Evolutionary conservation across 768 basidiomycete species (phyloP).

Genomic region (Phylloporus scabripes): DNA sequence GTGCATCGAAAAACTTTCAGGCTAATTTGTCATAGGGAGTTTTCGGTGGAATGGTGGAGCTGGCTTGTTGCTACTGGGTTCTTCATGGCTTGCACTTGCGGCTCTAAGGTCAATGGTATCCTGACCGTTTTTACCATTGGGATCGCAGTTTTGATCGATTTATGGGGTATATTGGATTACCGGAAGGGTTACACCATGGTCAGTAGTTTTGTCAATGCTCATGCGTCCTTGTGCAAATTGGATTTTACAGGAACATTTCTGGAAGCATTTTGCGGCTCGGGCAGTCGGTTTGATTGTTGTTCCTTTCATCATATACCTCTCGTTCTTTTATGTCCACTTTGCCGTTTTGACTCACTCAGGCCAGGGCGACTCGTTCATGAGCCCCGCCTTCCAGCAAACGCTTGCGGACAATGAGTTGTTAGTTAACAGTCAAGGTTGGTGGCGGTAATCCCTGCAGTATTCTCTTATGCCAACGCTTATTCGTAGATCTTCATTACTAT

Average conservation of each 20-base stretch:
- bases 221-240: not conserved
- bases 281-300: conserved; percentile 78
- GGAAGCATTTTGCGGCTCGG: conserved; percentile 83
- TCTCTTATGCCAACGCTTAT: not conserved
- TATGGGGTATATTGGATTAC: conserved; percentile 91
- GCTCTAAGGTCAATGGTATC: conserved; percentile 96
- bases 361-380: conserved; percentile 95
- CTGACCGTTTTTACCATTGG: conserved; percentile 88
- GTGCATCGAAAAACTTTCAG: not conserved
- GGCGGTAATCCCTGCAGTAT: not conserved
- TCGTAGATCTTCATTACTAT: conserved; percentile 84
- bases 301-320: conserved; percentile 88
- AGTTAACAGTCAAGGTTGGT: conserved; percentile 82
- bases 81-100: conserved; percentile 94
- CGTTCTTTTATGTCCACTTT: conserved; percentile 96
- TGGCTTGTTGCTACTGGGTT: conserved; percentile 89
- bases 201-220: conserved; percentile 2
- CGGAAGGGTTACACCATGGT: conserved; percentile 80
- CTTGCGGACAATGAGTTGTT: conserved; percentile 87
- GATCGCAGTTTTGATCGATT: conserved; percentile 83
- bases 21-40: conserved; percentile 53
- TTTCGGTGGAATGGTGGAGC: conserved; percentile 87
- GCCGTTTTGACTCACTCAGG: conserved; percentile 82
- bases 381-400: conserved; percentile 96
- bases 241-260: conserved; percentile 69